Conservation (phyloP, 495 filamentous ascomycete species). For the Aspergillus diversus region DNA sequence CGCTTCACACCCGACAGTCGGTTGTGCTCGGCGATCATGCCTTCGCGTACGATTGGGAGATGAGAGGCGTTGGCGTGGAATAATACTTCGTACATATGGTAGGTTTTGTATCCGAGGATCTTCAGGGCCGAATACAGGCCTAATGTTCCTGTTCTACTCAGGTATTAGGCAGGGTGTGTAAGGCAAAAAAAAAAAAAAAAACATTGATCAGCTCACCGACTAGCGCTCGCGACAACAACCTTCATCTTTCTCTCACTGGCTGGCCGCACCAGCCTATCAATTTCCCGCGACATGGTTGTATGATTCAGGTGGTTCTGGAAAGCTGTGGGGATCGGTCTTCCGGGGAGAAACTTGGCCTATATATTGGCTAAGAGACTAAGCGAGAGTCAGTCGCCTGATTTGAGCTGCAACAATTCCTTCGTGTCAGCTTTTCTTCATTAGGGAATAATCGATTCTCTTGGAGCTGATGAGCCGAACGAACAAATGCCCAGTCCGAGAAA, state of each 20-base stretch:
- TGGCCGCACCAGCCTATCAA: conserved; percentile 7
- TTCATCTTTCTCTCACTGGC: conserved; percentile 3
- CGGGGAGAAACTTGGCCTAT: no score
- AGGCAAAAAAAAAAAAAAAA: background rate
- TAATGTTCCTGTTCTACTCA: conserved; percentile 12
- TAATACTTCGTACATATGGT: conserved; percentile 9
- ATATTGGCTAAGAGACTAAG: no score
- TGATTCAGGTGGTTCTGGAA: no score
- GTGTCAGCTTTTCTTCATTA: no score
- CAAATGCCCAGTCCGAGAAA: no score
- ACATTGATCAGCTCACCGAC: background rate
- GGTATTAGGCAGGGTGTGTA: no score
- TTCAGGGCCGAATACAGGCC: conserved; percentile 3
- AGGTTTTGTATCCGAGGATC: conserved; percentile 12
- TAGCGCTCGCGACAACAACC: conserved; percentile 14
- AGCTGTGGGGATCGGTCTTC: no score
- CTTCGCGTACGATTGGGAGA: conserved; percentile 3
- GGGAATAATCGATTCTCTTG: no score
- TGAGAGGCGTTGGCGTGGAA: background rate
- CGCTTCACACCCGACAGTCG: background rate
- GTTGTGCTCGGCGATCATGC: conserved; percentile 2
- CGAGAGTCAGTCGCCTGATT: no score
- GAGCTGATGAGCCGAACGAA: no score
- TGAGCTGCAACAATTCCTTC: no score
- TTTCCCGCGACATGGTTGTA: conserved; percentile 16